These are phyloP conservation scores for Boletus bicolor DNA, from an alignment of 768 basidiomycete genomes.

Conservation along the genomic window DNA sequence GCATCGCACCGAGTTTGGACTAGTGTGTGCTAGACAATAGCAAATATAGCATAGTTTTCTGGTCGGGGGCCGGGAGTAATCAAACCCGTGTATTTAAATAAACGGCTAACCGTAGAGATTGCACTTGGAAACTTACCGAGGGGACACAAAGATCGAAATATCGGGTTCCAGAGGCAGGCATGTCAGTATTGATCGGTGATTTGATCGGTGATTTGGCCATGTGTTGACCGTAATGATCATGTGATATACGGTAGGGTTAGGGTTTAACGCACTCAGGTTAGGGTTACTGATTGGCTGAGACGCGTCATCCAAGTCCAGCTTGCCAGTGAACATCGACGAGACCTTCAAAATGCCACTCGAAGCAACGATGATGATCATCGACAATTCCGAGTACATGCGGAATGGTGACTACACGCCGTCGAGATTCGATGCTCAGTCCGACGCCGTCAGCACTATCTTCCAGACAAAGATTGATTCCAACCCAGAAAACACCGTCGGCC, in stretches of 20 bases:
- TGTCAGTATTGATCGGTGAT: too few relatives aligned
- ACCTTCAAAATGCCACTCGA: slow-evolving; percentile 80
- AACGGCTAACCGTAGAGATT: background rate
- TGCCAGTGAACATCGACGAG: slow-evolving; percentile 13
- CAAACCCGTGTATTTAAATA: background rate
- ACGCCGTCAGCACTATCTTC: slow-evolving; percentile 88
- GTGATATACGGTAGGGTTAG: slow-evolving; percentile 2
- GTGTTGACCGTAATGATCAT: background rate
- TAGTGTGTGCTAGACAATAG: background rate
- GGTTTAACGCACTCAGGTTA: slow-evolving; percentile 14
- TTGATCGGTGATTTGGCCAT: too few relatives aligned
- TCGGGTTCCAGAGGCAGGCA: too few relatives aligned
- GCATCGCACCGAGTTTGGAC: background rate
- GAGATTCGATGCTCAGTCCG: slow-evolving; percentile 86
- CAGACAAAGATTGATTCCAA: slow-evolving; percentile 93
- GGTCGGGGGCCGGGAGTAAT: background rate
- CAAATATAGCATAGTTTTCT: background rate
- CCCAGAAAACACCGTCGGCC: slow-evolving; percentile 94
- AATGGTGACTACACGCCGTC: slow-evolving; percentile 89
- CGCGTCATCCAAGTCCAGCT: slow-evolving; percentile 27
- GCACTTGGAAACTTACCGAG: background rate
- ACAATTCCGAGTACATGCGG: slow-evolving; percentile 97
- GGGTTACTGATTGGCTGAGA: slow-evolving; percentile 15
- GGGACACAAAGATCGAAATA: background rate
- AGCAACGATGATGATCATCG: slow-evolving; percentile 96